These are phyloP conservation scores for Clitopilus hobsonii DNA, from an alignment of 768 basidiomycete species.

Conservation along the genomic window DNA sequence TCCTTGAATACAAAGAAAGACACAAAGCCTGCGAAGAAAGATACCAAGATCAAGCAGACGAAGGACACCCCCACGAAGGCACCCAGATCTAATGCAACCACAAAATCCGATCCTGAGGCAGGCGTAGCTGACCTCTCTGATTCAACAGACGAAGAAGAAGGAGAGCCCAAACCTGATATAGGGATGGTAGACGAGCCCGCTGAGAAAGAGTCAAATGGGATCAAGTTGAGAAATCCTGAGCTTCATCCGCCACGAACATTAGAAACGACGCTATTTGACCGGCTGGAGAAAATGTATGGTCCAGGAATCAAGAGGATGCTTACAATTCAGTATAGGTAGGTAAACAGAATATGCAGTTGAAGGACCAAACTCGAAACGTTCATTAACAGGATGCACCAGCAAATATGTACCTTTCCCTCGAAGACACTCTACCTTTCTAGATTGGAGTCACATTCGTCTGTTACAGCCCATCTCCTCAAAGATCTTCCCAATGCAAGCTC, in stretches of 20 bases:
- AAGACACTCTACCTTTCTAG: slow-evolving; percentile 71
- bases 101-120: not conserved
- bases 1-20: slow-evolving; percentile 48
- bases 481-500: slow-evolving; percentile 62
- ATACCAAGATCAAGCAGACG: not conserved
- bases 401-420: slow-evolving; percentile 86
- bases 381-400: slow-evolving; percentile 70
- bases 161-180: slow-evolving; percentile 1
- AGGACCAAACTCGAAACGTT: too few relatives aligned
- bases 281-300: slow-evolving; percentile 88
- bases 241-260: slow-evolving; percentile 66
- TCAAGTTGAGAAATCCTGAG: slow-evolving; percentile 12
- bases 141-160: slow-evolving; percentile 8
- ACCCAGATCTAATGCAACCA: not conserved
- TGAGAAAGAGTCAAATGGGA: not conserved
- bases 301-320: slow-evolving; percentile 80
- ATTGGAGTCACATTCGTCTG: slow-evolving; percentile 66
- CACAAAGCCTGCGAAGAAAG: slow-evolving; percentile 11
- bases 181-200: not conserved
- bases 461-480: slow-evolving; percentile 65
- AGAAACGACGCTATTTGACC: slow-evolving; percentile 88
- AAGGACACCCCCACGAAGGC: slow-evolving; percentile 2
- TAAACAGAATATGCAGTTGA: too few relatives aligned
- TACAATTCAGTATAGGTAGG: slow-evolving; percentile 82
- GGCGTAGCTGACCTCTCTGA: slow-evolving; percentile 1